Evolutionary conservation across 306 rosid genomes (phyloP).

Genomic region (Fragaria iinumae): DNA sequence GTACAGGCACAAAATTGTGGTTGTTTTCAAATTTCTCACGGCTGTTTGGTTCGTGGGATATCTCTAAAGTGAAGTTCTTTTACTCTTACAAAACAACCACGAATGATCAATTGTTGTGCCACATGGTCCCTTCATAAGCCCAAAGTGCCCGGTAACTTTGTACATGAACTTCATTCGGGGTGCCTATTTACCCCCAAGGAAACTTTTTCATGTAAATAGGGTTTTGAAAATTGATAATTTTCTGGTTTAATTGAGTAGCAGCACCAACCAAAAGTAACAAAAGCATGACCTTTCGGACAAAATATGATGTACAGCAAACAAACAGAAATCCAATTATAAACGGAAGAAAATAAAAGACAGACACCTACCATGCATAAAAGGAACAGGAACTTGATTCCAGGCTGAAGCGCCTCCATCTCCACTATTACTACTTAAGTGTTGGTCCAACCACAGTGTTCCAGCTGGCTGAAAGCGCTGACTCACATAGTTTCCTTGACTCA

Average conservation of each 20-base stretch:
- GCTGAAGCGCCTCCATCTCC: conserved; percentile 56
- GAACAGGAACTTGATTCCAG: conserved; percentile 68
- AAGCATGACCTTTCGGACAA: background rate
- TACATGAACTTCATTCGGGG: background rate
- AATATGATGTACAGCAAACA: background rate
- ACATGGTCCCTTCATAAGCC: background rate
- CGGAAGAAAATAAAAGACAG: conserved; percentile 15
- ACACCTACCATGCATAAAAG: conserved; percentile 56
- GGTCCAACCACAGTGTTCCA: conserved; percentile 74
- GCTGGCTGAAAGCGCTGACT: conserved; percentile 80
- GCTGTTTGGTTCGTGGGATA: background rate
- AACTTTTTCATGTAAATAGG: background rate
- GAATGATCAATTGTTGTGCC: background rate
- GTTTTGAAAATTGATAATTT: background rate
- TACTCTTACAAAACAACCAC: background rate
- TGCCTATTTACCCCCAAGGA: background rate
- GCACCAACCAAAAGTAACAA: background rate
- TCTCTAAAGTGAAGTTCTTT: background rate
- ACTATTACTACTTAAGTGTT: conserved; percentile 48
- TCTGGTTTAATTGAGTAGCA: background rate
- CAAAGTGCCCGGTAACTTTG: background rate
- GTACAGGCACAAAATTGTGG: background rate
- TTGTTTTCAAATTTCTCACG: background rate
- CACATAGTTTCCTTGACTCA: conserved; percentile 62
- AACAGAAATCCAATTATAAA: conserved; percentile 12